phyloP scores from a whole-genome alignment of 2,329 filamentous ascomycete genomes.

The Ophiostoma himal-ulmi region DNA sequence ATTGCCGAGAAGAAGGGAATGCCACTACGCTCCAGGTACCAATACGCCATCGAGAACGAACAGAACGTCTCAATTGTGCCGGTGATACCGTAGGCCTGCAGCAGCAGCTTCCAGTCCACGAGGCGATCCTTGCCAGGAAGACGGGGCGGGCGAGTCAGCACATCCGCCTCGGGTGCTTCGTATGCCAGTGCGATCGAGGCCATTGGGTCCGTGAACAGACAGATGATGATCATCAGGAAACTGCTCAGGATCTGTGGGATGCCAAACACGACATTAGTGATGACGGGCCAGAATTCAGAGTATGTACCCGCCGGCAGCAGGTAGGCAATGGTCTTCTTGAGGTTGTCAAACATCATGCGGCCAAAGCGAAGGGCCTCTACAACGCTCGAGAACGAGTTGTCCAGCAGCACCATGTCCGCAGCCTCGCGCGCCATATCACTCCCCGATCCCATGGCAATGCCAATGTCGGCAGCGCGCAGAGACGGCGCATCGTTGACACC shows the following conservation, averaged over 20 bases:
- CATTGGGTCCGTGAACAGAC: constrained; percentile 71
- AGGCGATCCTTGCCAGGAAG: constrained; percentile 64
- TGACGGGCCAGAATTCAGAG: constrained; percentile 69
- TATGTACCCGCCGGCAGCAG: constrained; percentile 68
- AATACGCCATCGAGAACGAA: constrained; percentile 61
- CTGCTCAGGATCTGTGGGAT: constrained; percentile 67
- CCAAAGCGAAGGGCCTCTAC: constrained; percentile 68
- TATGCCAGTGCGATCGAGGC: constrained; percentile 69
- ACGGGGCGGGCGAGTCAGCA: constrained; percentile 62
- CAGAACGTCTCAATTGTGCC: constrained; percentile 57
- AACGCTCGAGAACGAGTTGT: constrained; percentile 61
- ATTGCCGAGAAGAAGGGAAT: constrained; percentile 51
- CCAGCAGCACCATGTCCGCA: constrained; percentile 74
- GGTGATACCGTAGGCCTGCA: constrained; percentile 67
- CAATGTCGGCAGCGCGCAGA: constrained; percentile 71
- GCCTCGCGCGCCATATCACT: constrained; percentile 79
- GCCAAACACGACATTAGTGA: constrained; percentile 66
- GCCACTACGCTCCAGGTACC: constrained; percentile 58
- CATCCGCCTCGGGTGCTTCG: constrained; percentile 69
- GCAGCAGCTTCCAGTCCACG: constrained; percentile 65
- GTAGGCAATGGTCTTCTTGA: constrained; percentile 73
- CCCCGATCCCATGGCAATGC: constrained; percentile 74
- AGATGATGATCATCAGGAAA: constrained; percentile 66
- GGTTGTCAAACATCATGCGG: constrained; percentile 70
- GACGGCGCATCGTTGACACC: constrained; percentile 84